phyloP scores from a whole-genome alignment of 306 rosid genomes.

The Medicago ruthenica region DNA sequence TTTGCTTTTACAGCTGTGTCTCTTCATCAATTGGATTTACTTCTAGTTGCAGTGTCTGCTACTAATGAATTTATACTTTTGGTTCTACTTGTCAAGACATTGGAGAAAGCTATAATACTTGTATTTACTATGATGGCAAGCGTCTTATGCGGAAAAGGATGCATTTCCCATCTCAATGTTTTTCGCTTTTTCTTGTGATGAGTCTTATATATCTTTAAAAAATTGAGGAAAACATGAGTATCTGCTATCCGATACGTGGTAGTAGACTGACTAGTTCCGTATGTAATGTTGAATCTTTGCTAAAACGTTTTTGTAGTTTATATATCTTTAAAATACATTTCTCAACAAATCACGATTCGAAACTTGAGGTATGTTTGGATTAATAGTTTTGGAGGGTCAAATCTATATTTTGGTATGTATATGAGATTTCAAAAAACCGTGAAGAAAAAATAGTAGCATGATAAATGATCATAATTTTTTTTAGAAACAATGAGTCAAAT shows the following conservation, averaged over 20 bases:
- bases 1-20: neutral
- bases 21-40: constrained; percentile 14
- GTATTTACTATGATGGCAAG: constrained; percentile 15
- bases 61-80: constrained; percentile 22
- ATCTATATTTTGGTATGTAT: no score
- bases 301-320: neutral
- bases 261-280: neutral
- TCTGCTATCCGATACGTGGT: neutral
- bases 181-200: neutral
- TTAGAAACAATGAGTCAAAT: no score
- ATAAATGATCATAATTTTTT: no score
- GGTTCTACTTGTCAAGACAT: constrained; percentile 33
- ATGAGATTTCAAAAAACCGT: no score
- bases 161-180: neutral
- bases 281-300: neutral
- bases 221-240: neutral
- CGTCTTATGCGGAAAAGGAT: constrained; percentile 22
- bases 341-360: neutral
- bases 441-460: no score
- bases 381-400: neutral
- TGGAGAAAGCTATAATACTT: constrained; percentile 20
- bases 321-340: neutral
- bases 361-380: neutral
- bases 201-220: neutral
- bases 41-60: constrained; percentile 30